Conservation (phyloP, 1,139 yeast species). For the Geotrichum histeridarum region DNA sequence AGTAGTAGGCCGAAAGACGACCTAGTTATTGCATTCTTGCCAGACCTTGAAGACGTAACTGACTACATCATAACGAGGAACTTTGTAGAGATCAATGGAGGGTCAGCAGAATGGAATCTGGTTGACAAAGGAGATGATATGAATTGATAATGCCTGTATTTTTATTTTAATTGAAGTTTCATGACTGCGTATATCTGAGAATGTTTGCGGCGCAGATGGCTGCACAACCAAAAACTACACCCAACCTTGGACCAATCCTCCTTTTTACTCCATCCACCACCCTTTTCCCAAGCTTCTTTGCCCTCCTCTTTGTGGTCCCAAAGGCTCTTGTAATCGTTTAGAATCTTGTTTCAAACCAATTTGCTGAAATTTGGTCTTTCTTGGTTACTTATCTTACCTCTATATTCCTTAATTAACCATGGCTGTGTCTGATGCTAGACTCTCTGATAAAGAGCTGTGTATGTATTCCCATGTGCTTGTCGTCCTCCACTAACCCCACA, state of each 20-base stretch:
- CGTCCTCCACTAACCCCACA: conserved; percentile 18
- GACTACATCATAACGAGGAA: conserved; percentile 33
- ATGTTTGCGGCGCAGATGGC: conserved; percentile 6
- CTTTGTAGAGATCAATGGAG: conserved; percentile 35
- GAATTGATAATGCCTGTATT: background rate
- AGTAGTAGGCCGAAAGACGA: background rate
- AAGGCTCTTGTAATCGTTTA: background rate
- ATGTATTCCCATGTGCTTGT: conserved; percentile 13
- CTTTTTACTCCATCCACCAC: background rate
- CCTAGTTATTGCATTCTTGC: background rate
- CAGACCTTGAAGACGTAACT: conserved; percentile 23
- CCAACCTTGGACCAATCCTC: conserved; percentile 6
- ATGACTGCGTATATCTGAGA: conserved; percentile 2
- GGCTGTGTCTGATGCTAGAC: conserved; percentile 27
- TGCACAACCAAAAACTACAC: conserved; percentile 6
- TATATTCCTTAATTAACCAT: conserved; percentile 11
- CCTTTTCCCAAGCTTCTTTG: background rate
- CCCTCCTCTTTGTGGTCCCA: background rate
- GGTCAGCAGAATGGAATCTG: conserved; percentile 38
- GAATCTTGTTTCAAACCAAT: background rate
- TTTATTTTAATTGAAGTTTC: background rate
- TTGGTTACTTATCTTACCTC: background rate
- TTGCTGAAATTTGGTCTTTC: background rate
- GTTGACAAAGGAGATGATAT: conserved; percentile 28
- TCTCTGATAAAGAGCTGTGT: conserved; percentile 28